Conservation (phyloP, 2,329 filamentous ascomycete species). For the Tetracladium maxilliforme region DNA sequence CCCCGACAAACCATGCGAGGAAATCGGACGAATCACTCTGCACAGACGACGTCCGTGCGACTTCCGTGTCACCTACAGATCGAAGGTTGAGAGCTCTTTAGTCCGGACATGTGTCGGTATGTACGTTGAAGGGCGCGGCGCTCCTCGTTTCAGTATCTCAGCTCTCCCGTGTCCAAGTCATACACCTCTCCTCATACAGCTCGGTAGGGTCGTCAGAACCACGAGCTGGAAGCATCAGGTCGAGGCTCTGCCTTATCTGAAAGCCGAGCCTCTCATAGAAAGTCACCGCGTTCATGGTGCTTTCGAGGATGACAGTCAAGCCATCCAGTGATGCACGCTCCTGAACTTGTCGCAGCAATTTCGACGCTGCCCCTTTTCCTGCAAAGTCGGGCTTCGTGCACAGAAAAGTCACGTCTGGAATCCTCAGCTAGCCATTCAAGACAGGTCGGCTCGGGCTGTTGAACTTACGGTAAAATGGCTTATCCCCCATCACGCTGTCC, state of each 20-base stretch:
- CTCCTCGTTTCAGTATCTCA: background rate
- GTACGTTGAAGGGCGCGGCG: no score
- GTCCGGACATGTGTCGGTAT: no score
- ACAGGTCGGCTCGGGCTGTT: background rate
- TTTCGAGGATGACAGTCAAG: constrained; percentile 11
- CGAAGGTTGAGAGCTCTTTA: background rate
- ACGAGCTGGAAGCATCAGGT: constrained; percentile 7
- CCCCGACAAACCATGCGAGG: constrained; percentile 10
- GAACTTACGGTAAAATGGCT: constrained; percentile 11
- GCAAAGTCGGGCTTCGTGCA: constrained; percentile 8
- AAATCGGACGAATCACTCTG: constrained; percentile 13
- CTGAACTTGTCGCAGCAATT: constrained; percentile 11
- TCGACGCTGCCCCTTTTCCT: constrained; percentile 10
- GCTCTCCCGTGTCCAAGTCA: constrained; percentile 8
- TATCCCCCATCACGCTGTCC: constrained; percentile 7
- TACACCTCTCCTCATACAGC: constrained; percentile 11
- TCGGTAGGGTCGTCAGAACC: constrained; percentile 2
- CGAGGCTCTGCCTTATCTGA: constrained; percentile 7
- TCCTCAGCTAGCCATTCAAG: constrained; percentile 1
- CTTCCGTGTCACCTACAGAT: background rate
- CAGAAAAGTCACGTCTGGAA: constrained; percentile 12
- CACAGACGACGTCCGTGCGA: constrained; percentile 3
- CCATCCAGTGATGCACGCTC: constrained; percentile 6
- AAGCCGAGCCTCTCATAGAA: constrained; percentile 10
- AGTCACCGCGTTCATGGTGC: constrained; percentile 7